Evolutionary conservation across 2,329 filamentous ascomycete genomes (phyloP), one percentile per base, ranked within the genome.

Genomic region (Sphaerulina vaccinii): DNA sequence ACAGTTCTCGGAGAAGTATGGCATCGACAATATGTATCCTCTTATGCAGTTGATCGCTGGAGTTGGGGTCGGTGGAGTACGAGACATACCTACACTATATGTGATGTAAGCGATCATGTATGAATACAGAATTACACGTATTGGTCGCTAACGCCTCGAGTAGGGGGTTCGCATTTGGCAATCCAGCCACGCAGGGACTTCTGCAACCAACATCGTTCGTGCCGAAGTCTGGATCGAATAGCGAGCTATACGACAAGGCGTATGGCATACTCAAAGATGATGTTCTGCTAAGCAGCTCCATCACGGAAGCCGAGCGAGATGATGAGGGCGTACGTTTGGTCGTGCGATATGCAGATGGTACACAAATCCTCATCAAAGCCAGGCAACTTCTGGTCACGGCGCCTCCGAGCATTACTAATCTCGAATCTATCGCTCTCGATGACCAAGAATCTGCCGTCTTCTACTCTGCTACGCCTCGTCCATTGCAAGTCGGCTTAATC

Each of bases 1-100:
- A 4, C 42, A 55, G 7, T 55, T 55, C 19, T 42, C 24, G 9
- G 13, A 44, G n/a, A 51, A 49, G 42, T 46, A 55, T 22, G 48
- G 40, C 15, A 22, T 54, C 24, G 27, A 51, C 23, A 32, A 37
- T 22, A 7, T 15, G 2, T 35, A 40, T 15, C 46, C 51, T 5
- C 16, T 40, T 5, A 23, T 49, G 19, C 40, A 49, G 8, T 19
- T 40, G 2, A 41, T 50, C 15, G 40, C 46, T 11, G 48, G 41
- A 21, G 40, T 49, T 0, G 47, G 51, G 1, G 47, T 54, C 10
- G 51, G 51, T 7, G 51, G 47, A 1, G 24, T 54, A 11, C 32
- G 43, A 10, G 36, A 46, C 36, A 46, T 46, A 16, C 37, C 48
- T n/a, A 29, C 24, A 3, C 15, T 54, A 5, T 38, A 54, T 22